A percentile compares a stretch with the other conserved stretches of the same genome.
phyloP scores from a whole-genome alignment of 441 rosid genomes.

The Theobroma grandiflorum region DNA sequence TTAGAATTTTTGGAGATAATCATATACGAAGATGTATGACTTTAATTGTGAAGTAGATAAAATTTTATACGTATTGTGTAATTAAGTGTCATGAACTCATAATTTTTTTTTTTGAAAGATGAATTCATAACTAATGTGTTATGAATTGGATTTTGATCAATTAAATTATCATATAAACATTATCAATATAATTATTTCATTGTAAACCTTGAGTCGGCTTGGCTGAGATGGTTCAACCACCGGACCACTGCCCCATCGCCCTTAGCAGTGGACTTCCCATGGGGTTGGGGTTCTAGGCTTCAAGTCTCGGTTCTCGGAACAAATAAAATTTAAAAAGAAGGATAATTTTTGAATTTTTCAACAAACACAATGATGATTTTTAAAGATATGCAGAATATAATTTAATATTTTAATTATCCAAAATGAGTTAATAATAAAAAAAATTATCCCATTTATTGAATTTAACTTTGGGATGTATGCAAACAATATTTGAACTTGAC shows the following conservation, averaged over 20 bases:
- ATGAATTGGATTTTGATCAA: too few species aligned
- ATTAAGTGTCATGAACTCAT: not conserved
- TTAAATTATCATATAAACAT: not conserved
- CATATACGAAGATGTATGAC: too few species aligned
- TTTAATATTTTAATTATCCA: not conserved
- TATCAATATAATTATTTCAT: not conserved
- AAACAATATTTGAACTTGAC: not conserved
- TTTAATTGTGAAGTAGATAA: too few species aligned
- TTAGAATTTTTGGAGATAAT: not conserved
- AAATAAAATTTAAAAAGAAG: too few species aligned
- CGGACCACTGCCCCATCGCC: too few species aligned
- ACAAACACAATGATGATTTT: not conserved
- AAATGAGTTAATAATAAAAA: not conserved
- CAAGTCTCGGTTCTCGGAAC: too few species aligned
- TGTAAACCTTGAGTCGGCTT: too few species aligned
- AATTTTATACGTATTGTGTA: not conserved
- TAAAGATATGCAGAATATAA: not conserved
- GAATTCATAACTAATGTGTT: too few species aligned
- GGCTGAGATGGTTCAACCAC: too few species aligned
- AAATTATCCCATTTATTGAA: not conserved
- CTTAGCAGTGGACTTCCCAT: too few species aligned
- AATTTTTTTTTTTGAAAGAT: too few species aligned
- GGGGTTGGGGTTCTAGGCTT: too few species aligned
- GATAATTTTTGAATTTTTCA: not conserved
- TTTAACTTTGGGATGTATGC: slow-evolving; percentile 2